Conservation (phyloP, 345 rosid species). For the Syzygium aromaticum region DNA sequence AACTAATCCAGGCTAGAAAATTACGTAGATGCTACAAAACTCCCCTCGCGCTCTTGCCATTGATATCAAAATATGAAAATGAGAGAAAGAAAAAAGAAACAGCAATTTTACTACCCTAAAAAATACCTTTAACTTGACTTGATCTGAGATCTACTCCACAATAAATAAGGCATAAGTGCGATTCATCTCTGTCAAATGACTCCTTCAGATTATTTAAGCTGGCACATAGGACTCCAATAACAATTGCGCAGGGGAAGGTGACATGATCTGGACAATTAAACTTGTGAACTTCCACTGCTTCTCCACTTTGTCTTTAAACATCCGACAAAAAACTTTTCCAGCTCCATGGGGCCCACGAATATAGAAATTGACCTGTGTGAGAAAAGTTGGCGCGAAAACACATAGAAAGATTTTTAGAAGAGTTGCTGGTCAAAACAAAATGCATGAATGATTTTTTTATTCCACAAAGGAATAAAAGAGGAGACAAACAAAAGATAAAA, state of each 20-base stretch:
- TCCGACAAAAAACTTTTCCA: constrained; percentile 78
- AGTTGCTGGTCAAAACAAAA: background rate
- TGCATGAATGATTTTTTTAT: background rate
- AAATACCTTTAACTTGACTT: background rate
- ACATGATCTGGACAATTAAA: constrained; percentile 64
- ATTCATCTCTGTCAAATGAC: background rate
- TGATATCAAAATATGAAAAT: background rate
- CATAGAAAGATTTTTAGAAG: background rate
- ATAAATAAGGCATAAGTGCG: background rate
- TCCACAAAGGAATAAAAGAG: background rate
- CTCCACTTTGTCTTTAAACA: constrained; percentile 84
- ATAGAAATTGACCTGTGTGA: constrained; percentile 58
- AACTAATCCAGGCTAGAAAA: background rate
- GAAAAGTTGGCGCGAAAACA: background rate
- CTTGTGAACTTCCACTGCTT: constrained; percentile 85
- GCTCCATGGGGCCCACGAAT: constrained; percentile 95
- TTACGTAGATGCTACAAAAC: background rate
- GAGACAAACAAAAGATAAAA: background rate
- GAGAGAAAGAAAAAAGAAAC: background rate
- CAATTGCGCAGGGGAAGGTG: constrained; percentile 63
- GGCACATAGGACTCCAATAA: constrained; percentile 91
- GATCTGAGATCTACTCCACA: background rate
- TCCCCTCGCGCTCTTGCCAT: background rate
- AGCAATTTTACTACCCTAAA: background rate
- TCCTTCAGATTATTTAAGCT: constrained; percentile 7